Evolutionary conservation across 1,139 yeast genomes (phyloP), one percentile per base, ranked within the genome.

Genomic region (Pichia sp.): DNA sequence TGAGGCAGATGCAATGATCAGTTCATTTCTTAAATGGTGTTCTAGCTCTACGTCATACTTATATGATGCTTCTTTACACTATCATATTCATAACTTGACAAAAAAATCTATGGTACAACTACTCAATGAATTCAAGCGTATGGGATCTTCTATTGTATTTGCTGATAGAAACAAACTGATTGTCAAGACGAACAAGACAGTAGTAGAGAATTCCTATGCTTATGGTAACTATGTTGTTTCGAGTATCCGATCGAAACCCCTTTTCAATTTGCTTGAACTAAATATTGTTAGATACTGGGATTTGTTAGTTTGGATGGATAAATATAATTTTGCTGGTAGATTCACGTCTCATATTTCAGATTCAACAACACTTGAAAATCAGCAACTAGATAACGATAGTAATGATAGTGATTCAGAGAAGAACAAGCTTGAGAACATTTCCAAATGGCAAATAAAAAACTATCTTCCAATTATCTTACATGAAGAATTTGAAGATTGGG

Each of bases 251-350:
- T 71, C 86, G 1, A 84, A 80, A 53, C 93, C 95, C 0, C 62
- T 88, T 48, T 91, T 91, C 62, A 79, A 82, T 52, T 88, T 80
- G 58, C 64, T 93, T 52, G 96, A 89, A 52, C 64, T 93, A 52
- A 66, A 68, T 24, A 81, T 91, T 36, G 72, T 71, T 14, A 78
- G 78, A 52, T 89, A 86, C 56, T 91, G 98, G 98, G 96, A 91
- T 59, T 58, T 84, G 15, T 66, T 93, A 47, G 66, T 91, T 4
- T 93, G 98, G 97, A 85, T 89, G 95, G 96, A 93, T 59, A 80
- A 82, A 52, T 78, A 74, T 53, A 93, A 93, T 55, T 88, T 69
- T 60, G 85, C 95, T 34, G 99, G 98, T 5, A 69, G 88, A 44
- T 78, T 79, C 21, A 83, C 95, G 57, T 62, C 67, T 15, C 72